Base-by-base conservation (phyloP, 1,139 yeast genomes). In the Hyphopichia khmerensis region DNA sequence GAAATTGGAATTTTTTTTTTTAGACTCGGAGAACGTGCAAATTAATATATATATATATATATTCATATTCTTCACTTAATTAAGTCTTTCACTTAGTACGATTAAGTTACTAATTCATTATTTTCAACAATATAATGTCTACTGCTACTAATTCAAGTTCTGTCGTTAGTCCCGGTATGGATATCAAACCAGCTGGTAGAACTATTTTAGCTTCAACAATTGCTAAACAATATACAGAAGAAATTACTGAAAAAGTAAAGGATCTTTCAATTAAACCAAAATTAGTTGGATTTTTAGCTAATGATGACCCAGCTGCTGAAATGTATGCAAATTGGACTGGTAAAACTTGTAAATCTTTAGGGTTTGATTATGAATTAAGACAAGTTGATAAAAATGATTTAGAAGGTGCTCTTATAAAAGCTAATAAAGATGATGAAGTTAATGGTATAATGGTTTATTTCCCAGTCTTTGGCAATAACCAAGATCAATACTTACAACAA, bases 381-480 rank as follows among this genome's bases (percentile, higher is more conserved):
- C 75, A 76, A 48, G 83, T 86, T 10, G 81, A 79, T 51, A 88
- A 87, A 62, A 96, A 93, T 53, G 87, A 84, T 33, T 74, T 93
- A 48, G 99, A 93, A 63, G 90, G 84, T 50, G 84, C 82, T 26
- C 80, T 93, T 47, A 78, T 90, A 43, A 80, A 77, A 40, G 97
- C 98, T 45, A 93, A 93, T 62, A 73, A 75, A 27, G 95, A 91
- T 56, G 81, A 78, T 42, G 55, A 63, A 1, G 89, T 93, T 30
- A 85, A 89, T 59, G 99, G 99, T 24, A 93, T 93, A 51, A 90
- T 93, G 90, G 93, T 93, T n/a, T 93, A 93, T 64, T 93, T 91
- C 77, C 99, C 99, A 1, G 98, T 93, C 3, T 93, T 89, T 66
- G 96, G 96, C 2, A 89, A 88, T 59, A 80, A 87, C 48, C 99